Conservation (phyloP, 129 eudicot species). For the Kitagawia praeruptora region DNA sequence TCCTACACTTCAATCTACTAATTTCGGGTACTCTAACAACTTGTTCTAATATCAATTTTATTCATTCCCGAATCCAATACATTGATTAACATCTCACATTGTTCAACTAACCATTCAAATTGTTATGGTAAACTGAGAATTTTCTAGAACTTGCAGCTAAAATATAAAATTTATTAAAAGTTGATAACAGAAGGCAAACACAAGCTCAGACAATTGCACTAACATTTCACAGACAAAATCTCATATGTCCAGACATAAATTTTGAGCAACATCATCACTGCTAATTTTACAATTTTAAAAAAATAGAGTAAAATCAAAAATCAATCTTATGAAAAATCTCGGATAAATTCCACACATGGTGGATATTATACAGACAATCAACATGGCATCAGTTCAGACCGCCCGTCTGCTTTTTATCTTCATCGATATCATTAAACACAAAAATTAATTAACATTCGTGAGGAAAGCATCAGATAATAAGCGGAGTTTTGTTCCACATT, state of each 20-base stretch:
- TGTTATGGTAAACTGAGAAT: no score
- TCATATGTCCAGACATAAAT: conserved; percentile 76
- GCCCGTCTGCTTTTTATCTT: conserved; percentile 91
- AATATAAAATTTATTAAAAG: no score
- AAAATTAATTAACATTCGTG: no score
- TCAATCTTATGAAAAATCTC: conserved; percentile 22
- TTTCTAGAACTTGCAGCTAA: no score
- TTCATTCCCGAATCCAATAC: no score
- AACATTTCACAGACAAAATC: conserved; percentile 41
- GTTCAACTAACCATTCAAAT: no score
- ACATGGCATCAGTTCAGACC: conserved; percentile 98
- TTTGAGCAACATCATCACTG: conserved; percentile 40
- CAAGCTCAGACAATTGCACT: conserved; percentile 47
- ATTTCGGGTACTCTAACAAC: no score
- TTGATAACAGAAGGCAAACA: background rate
- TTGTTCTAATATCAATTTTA: no score
- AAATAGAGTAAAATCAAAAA: no score
- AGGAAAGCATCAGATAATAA: conserved; percentile 38
- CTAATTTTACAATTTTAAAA: background rate
- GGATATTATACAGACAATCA: conserved; percentile 76
- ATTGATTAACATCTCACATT: no score
- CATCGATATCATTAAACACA: conserved; percentile 17
- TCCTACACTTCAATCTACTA: no score
- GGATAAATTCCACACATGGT: conserved; percentile 36
- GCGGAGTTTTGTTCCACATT: conserved; percentile 41